Evolutionary conservation across 805 yeast genomes (phyloP), one percentile per base, ranked within the genome.

Genomic region (Zygotorulaspora florentina): DNA sequence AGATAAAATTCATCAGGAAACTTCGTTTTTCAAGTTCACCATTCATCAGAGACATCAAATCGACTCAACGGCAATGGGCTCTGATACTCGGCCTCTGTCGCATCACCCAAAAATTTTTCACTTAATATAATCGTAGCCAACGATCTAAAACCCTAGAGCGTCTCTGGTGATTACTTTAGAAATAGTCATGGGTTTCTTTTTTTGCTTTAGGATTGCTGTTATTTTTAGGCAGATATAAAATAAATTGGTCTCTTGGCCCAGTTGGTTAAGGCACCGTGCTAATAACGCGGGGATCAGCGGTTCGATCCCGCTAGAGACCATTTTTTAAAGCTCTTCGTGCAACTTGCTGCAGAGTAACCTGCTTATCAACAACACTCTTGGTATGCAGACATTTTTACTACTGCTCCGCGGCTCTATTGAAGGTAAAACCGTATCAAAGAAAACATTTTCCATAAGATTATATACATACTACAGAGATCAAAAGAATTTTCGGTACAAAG

Each of bases 251-350:
- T 55, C 64, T 59, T 59, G 64, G 64, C 64, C 64, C 64, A 59
- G 64, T 59, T 59, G 64, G 64, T 59, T 59, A 59, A 58, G 64
- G 64, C 64, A 58, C 62, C 61, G 64, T 59, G 64, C 64, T 59
- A 59, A 59, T 59, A 59, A 59, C 64, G 64, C 64, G 61, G 62
- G 62, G 64, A 59, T 59, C 64, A 59, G 64, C 64, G 64, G 64
- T 59, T 59, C 64, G 64, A 59, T 58, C 64, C 64, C 64, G 64
- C 64, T 59, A 59, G 64, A 56, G 60, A 59, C 57, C 64, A 59
- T 54, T 48, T 37, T 42, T 55, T 49, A 27, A 27, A 27, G 29
- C 29, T 9, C 8, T 11, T 27, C 11, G 8, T 27, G 8, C 29
- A 27, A 27, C 29, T 8, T 27, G 8, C 8, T 27, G 11, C 29